Evolutionary conservation across 75 land plant genomes (phyloP).

Genomic region (Picea sitchensis): DNA sequence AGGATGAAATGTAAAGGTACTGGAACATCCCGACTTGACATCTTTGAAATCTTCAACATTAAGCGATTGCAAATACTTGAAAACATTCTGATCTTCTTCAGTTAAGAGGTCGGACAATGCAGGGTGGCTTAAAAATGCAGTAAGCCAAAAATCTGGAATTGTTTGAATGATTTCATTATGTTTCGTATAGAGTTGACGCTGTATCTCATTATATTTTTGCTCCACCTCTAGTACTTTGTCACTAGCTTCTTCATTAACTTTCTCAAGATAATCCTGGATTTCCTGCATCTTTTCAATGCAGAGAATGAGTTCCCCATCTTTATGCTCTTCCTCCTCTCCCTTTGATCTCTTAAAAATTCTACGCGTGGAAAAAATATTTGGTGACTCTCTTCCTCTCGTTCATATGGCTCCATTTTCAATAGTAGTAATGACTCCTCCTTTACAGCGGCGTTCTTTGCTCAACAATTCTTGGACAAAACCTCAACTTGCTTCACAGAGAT

Average conservation of each 20-base stretch:
- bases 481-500: too few relatives aligned
- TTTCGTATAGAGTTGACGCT: conserved; percentile 74
- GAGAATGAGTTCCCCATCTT: conserved; percentile 57
- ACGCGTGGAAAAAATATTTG: too few relatives aligned
- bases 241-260: conserved; percentile 94
- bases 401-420: too few relatives aligned
- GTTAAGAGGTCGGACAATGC: conserved; percentile 64
- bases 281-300: conserved; percentile 90
- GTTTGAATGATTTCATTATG: conserved; percentile 75
- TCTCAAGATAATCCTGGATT: conserved; percentile 86
- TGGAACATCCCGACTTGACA: conserved; percentile 88
- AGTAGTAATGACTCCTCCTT: too few relatives aligned
- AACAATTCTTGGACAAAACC: too few relatives aligned
- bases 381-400: too few relatives aligned
- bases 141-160: conserved; percentile 92
- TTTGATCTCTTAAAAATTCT: too few relatives aligned
- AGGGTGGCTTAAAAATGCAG: conserved; percentile 92
- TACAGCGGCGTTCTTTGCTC: too few relatives aligned
- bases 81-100: conserved; percentile 91
- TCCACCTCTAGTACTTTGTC: conserved; percentile 90
- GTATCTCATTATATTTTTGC: conserved; percentile 82
- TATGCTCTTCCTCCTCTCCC: conserved; percentile 20
- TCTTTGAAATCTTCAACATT: conserved; percentile 90
- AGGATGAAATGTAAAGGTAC: conserved; percentile 80
- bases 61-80: conserved; percentile 36